These are phyloP conservation scores for Citrullus colocynthis DNA, from an alignment of 306 rosid genomes.

Conservation along the genomic window DNA sequence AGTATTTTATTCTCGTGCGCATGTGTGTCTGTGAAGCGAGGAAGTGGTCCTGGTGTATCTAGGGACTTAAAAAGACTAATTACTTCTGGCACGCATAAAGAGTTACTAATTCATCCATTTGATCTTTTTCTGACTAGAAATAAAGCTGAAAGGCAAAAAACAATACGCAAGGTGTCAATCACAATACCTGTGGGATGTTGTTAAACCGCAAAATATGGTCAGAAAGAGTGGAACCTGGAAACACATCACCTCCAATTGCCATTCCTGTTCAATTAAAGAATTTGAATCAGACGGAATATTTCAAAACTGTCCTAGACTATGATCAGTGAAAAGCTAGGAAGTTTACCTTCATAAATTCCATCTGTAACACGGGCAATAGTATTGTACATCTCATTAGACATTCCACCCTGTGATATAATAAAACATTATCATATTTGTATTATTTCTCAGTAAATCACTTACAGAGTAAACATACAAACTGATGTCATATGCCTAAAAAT, in stretches of 20 bases:
- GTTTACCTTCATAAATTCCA: constrained; percentile 88
- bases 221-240: constrained; percentile 96
- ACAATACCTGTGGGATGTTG: constrained; percentile 84
- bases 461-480: background rate
- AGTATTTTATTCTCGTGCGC: background rate
- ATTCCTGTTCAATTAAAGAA: constrained; percentile 41
- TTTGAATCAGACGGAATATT: background rate
- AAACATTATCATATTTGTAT: constrained; percentile 3
- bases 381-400: constrained; percentile 95
- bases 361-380: constrained; percentile 89
- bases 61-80: background rate
- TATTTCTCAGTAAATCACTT: constrained; percentile 11
- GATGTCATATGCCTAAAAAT: background rate
- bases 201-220: constrained; percentile 96
- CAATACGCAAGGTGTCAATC: constrained; percentile 8
- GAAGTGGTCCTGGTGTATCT: background rate
- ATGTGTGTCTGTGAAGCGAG: background rate
- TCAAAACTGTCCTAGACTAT: constrained; percentile 4
- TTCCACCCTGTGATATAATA: constrained; percentile 73
- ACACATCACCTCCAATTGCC: constrained; percentile 99
- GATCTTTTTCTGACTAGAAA: background rate
- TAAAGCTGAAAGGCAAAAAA: constrained; percentile 7
- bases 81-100: background rate
- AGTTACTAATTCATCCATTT: background rate
- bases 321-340: background rate